These are phyloP conservation scores for Alternaria dauci DNA, from an alignment of 2,329 filamentous ascomycete species.

Conservation along the genomic window DNA sequence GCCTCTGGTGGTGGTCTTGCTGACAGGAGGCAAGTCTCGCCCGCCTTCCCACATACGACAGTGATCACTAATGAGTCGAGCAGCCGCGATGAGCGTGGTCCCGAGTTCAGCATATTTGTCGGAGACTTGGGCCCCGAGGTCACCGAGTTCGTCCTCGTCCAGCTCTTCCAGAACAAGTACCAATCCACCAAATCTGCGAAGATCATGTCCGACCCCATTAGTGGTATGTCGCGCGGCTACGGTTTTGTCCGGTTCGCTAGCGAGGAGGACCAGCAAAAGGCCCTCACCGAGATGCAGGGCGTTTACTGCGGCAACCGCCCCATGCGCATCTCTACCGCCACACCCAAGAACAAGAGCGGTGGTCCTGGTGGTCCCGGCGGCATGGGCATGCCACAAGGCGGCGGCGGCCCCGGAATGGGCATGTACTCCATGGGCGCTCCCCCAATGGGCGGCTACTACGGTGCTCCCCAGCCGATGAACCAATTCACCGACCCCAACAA, in stretches of 20 bases:
- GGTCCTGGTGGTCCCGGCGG: conserved; percentile 62
- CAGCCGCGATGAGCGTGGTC: conserved; percentile 88
- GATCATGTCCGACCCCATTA: conserved; percentile 99
- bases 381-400: conserved; percentile 61
- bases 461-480: conserved; percentile 85
- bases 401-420: conserved; percentile 55
- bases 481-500: conserved; percentile 99
- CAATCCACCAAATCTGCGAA: conserved; percentile 98
- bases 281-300: conserved; percentile 97
- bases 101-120: conserved; percentile 97
- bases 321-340: conserved; percentile 98
- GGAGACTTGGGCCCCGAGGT: conserved; percentile 97
- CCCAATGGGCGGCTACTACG: conserved; percentile 69
- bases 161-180: conserved; percentile 95
- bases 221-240: conserved; percentile 95
- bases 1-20: conserved; percentile 94
- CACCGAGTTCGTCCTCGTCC: conserved; percentile 97
- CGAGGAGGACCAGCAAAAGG: conserved; percentile 94
- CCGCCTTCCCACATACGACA: not conserved
- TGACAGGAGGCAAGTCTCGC: conserved; percentile 76
- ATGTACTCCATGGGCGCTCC: conserved; percentile 77
- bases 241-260: conserved; percentile 98
- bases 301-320: conserved; percentile 98
- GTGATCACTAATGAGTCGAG: conserved; percentile 29
- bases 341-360: conserved; percentile 85